Conservation (phyloP, 768 basidiomycete genomes). For the Obba rivulosa region DNA sequence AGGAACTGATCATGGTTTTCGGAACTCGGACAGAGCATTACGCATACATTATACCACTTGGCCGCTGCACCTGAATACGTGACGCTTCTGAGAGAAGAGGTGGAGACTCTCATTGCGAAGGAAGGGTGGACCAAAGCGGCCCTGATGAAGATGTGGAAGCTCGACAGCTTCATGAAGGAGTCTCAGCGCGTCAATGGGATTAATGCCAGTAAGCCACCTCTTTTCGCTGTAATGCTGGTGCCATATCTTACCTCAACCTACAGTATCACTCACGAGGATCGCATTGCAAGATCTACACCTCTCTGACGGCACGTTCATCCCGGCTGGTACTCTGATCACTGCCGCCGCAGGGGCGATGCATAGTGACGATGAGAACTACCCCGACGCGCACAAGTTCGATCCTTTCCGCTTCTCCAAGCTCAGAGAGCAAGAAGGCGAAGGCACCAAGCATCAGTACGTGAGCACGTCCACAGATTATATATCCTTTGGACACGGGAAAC, state of each 20-base stretch:
- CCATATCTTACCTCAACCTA: neutral
- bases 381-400: slow-evolving; percentile 33
- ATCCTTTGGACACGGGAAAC: slow-evolving; percentile 11
- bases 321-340: slow-evolving; percentile 31
- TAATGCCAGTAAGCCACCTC: slow-evolving; percentile 10
- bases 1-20: neutral
- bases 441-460: slow-evolving; percentile 8
- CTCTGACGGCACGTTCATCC: slow-evolving; percentile 38
- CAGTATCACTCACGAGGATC: slow-evolving; percentile 26
- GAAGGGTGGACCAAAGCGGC: slow-evolving; percentile 29
- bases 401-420: slow-evolving; percentile 32
- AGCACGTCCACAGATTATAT: slow-evolving; percentile 7
- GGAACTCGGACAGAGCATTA: slow-evolving; percentile 17
- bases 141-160: slow-evolving; percentile 24
- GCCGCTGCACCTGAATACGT: slow-evolving; percentile 22
- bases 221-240: neutral
- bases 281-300: slow-evolving; percentile 35
- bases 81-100: slow-evolving; percentile 26
- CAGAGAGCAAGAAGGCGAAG: slow-evolving; percentile 18
- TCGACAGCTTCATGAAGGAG: slow-evolving; percentile 34
- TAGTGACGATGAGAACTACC: slow-evolving; percentile 24
- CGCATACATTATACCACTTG: slow-evolving; percentile 25
- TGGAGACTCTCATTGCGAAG: slow-evolving; percentile 19
- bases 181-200: slow-evolving; percentile 22
- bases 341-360: slow-evolving; percentile 28